Conservation (phyloP, 2,329 filamentous ascomycete species). For the Verticillium klebahnii region DNA sequence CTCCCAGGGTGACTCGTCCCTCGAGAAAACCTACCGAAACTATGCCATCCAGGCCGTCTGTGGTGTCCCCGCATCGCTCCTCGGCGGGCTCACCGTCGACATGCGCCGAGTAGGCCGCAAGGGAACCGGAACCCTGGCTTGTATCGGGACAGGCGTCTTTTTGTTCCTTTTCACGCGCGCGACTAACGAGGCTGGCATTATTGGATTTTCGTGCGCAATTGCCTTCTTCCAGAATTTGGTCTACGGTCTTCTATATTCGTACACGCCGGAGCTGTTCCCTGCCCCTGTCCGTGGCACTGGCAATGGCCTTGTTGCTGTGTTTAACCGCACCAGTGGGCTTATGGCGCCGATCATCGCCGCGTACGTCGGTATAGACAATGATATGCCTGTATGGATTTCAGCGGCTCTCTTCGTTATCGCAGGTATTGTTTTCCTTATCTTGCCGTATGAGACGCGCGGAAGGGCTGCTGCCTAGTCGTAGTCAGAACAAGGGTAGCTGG, state of each 20-base stretch:
- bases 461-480: neutral
- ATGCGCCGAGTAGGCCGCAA: constrained; percentile 15
- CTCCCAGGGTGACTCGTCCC: constrained; percentile 4
- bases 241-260: constrained; percentile 12
- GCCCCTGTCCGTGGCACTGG: constrained; percentile 1
- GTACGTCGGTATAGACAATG: constrained; percentile 8
- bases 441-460: constrained; percentile 5
- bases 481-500: too few species aligned
- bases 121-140: constrained; percentile 14
- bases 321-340: constrained; percentile 4
- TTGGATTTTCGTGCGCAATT: constrained; percentile 16
- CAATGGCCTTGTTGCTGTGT: constrained; percentile 3
- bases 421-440: constrained; percentile 1
- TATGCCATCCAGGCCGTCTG: constrained; percentile 18
- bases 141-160: constrained; percentile 15
- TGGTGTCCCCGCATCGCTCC: constrained; percentile 10
- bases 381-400: constrained; percentile 8
- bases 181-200: constrained; percentile 6
- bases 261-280: constrained; percentile 6
- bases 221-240: constrained; percentile 18
- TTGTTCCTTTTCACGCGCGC: constrained; percentile 22
- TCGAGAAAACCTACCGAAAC: constrained; percentile 11
- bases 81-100: constrained; percentile 15
- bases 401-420: constrained; percentile 6
- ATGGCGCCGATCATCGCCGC: constrained; percentile 10